Evolutionary conservation across 305 asterid genomes (phyloP).

Genomic region (Andrographis paniculata): DNA sequence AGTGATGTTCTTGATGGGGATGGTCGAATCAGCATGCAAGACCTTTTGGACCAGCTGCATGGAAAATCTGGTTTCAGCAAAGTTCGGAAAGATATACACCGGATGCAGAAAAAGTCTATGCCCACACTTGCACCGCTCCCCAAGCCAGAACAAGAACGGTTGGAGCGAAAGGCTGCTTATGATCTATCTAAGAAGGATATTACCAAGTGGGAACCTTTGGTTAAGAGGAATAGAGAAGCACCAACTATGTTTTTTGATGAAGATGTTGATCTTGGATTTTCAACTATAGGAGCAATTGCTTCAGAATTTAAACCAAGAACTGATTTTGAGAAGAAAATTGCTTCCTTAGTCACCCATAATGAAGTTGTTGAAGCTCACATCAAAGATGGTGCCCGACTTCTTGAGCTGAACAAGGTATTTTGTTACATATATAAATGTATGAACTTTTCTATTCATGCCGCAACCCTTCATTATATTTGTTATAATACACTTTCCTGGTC

Average conservation of each 20-base stretch:
- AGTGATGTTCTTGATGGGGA: slow-evolving; percentile 64
- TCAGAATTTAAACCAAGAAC: slow-evolving; percentile 82
- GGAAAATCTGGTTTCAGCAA: slow-evolving; percentile 50
- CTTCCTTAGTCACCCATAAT: slow-evolving; percentile 47
- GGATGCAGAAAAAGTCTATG: slow-evolving; percentile 40
- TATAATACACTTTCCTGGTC: neutral
- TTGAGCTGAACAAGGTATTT: slow-evolving; percentile 82
- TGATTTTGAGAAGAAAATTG: slow-evolving; percentile 85
- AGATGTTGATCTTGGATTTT: slow-evolving; percentile 49
- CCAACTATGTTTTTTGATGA: slow-evolving; percentile 75
- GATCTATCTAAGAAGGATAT: slow-evolving; percentile 51
- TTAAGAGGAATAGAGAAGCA: slow-evolving; percentile 90
- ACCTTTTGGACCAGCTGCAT: slow-evolving; percentile 66
- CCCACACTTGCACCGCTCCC: slow-evolving; percentile 67
- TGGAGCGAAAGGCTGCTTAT: slow-evolving; percentile 64
- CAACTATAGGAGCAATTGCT: slow-evolving; percentile 90
- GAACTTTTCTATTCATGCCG: slow-evolving; percentile 2
- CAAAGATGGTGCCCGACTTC: slow-evolving; percentile 85
- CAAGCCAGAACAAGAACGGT: slow-evolving; percentile 48
- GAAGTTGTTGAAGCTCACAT: slow-evolving; percentile 78
- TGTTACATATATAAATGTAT: slow-evolving; percentile 2
- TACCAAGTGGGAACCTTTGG: slow-evolving; percentile 72
- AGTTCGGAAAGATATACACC: slow-evolving; percentile 40
- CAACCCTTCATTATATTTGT: slow-evolving; percentile 2
- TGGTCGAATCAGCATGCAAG: slow-evolving; percentile 57